A percentile compares a stretch with the other conserved stretches of the same genome.
These are phyloP conservation scores for Aspergillus aculeatinus DNA, from an alignment of 2,329 filamentous ascomycete species.

Conservation along the genomic window DNA sequence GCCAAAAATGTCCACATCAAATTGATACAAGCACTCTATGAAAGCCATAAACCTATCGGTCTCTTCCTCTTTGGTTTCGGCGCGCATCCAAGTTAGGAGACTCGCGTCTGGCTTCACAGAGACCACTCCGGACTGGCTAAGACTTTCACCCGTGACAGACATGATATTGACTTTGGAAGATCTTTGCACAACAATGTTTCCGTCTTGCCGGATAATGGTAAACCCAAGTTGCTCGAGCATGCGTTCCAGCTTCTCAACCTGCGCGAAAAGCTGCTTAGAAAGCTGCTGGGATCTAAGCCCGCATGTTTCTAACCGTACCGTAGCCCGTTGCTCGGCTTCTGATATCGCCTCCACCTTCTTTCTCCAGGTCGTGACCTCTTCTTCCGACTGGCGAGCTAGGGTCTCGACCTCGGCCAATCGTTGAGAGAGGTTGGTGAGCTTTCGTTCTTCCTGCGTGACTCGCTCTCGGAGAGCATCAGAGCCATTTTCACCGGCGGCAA, in stretches of 20 bases:
- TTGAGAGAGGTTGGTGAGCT: conserved; percentile 65
- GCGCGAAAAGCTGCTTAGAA: conserved; percentile 76
- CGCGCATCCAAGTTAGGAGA: conserved; percentile 79
- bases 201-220: conserved; percentile 70
- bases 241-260: conserved; percentile 79
- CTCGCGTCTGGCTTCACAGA: conserved; percentile 61
- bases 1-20: conserved; percentile 80
- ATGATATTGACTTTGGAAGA: conserved; percentile 54
- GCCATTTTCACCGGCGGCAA: conserved; percentile 80
- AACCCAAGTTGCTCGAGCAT: conserved; percentile 87
- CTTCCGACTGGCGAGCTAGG: conserved; percentile 72
- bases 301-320: conserved; percentile 65
- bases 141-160: conserved; percentile 35
- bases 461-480: conserved; percentile 74
- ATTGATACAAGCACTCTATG: conserved; percentile 69
- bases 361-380: conserved; percentile 68
- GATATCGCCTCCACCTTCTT: conserved; percentile 52
- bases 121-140: conserved; percentile 35
- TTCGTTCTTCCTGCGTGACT: conserved; percentile 72
- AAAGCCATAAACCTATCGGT: conserved; percentile 72
- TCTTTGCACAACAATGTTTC: conserved; percentile 73
- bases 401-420: conserved; percentile 73
- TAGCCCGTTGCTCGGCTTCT: conserved; percentile 35
- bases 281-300: conserved; percentile 76
- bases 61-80: conserved; percentile 64